Base-by-base conservation (phyloP, 75 land plant genomes). In the Cupressus sempervirens region DNA sequence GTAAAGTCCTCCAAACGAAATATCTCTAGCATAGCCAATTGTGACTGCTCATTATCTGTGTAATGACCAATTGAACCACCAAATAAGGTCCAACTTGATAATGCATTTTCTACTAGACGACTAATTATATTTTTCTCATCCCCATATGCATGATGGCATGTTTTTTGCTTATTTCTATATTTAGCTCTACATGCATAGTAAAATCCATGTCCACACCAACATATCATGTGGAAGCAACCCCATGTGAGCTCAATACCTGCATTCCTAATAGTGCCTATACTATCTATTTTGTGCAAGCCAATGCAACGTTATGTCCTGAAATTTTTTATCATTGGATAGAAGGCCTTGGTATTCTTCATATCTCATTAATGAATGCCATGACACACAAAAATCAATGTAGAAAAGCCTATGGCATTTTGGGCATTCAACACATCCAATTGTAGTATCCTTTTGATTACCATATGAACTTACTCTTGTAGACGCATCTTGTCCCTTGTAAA, bases 161-260 rank as follows among this genome's bases (percentile, higher is more conserved):
- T 87, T 85, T 92, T 94, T 36, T 84, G 86, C 34, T 94, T 91
- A 53, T 94, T 84, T 67, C 88, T 91, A 87, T 93, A 97, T 70
- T 93, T 94, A 3, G 90, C 92, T 76, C 94, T 98, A 82, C 98
- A 97, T 29, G 92, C 85, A 85, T 94, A 96, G 81, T 98, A 97
- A 89, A 97, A 95, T 89, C 95, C 95, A 84, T 91, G 89, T 7
- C 96, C 96, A 89, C 98, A 97, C 98, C 95, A 89, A 92, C 98
- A 96, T 30, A 87, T 89, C 84, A 97, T 93, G 86, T 92, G 92
- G 74, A 89, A 80, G 81, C 99, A 97, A n/a, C 99, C 97, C 15
- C 89, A 85, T 13, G 87, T 89, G 84, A 89, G 95, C 88, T 97
- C 99, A 82, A 97, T 96, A 87, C 70, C 92, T 84, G 90, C 99